Evolutionary conservation across 139 green algal species (phyloP), one percentile per base, ranked within the genome.

Genomic region (Spirogloea muscicola): DNA sequence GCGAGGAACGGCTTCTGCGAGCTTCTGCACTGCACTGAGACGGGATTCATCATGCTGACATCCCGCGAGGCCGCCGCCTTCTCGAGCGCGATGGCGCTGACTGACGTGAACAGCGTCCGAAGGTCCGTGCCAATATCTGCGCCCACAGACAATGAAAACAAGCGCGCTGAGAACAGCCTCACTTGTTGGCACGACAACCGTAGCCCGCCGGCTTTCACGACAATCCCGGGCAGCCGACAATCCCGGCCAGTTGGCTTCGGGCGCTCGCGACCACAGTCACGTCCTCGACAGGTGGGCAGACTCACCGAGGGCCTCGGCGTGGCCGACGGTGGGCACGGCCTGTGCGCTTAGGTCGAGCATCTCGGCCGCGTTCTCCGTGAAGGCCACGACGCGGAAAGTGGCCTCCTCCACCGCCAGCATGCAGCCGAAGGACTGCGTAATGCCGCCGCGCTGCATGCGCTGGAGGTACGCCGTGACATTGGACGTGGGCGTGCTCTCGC

Each of bases 1-100:
- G 75, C 75, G 44, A 69, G 79, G 66, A 79, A 79, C 21, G 68
- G 75, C 59, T 82, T 82, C 21, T 70, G 36, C 29, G 39, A 43
- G 0, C 38, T 39, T 7, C 31, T 29, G 33, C 57, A 64, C 57
- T 64, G 57, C 57, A 78, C 60, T 25, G 39, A 21, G 36, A 78
- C 31, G 9, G 70, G 70, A 58, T 78, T 78, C 34, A 78, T 42
- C n/a, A 73, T 27, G 25, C 25, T 34, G 25, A 78, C 13, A 34
- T 78, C 70, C 16, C 31, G 16, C 21, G 36, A 58, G 25, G 25
- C n/a, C 33, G 27, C 33, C 7, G 60, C 70, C 18, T 78, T 78
- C 38, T 74, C 31, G 1, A 78, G 38, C 4, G 52, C 43, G n/a
- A 34, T 40, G 21, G 44, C 70, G 7, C 43, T 43, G 13, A 25